Evolutionary conservation across 352 stramenopile genomes (phyloP).

Genomic region (Phytopythium kandeliae): DNA sequence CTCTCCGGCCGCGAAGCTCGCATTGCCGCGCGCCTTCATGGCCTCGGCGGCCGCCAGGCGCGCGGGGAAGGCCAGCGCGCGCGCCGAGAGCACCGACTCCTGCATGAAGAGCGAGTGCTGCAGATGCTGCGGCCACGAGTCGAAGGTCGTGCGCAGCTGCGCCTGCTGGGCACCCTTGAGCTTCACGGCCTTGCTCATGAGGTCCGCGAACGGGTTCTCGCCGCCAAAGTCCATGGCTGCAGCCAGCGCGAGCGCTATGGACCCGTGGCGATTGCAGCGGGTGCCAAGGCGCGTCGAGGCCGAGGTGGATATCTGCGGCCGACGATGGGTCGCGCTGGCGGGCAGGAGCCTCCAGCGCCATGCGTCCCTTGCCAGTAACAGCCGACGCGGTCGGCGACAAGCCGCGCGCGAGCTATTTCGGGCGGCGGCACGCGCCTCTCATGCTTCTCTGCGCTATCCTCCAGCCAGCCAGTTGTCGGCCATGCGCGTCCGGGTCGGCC

Average conservation of each 20-base stretch:
- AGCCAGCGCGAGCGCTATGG: not conserved
- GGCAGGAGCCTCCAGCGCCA: not conserved
- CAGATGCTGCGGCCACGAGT: slow-evolving; percentile 81
- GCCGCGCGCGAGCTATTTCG: too few relatives aligned
- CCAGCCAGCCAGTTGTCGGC: too few relatives aligned
- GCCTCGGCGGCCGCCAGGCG: slow-evolving; percentile 43
- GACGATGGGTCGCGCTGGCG: not conserved
- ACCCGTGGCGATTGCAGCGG: too few relatives aligned
- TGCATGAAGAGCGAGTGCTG: slow-evolving; percentile 88
- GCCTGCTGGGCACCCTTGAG: slow-evolving; percentile 80
- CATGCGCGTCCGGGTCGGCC: too few relatives aligned
- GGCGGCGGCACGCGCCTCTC: too few relatives aligned
- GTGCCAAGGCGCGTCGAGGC: too few relatives aligned
- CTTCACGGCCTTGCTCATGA: slow-evolving; percentile 86
- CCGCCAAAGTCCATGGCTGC: slow-evolving; percentile 62
- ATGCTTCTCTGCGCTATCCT: too few relatives aligned
- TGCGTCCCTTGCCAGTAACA: not conserved
- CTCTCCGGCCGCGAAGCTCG: slow-evolving; percentile 35
- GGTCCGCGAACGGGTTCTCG: slow-evolving; percentile 71
- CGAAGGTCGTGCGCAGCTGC: slow-evolving; percentile 61
- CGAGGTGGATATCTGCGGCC: too few relatives aligned
- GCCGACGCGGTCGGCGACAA: too few relatives aligned
- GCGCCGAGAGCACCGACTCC: slow-evolving; percentile 49
- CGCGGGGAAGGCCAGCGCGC: slow-evolving; percentile 38
- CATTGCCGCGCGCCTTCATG: slow-evolving; percentile 72